Evolutionary conservation across 805 yeast genomes (phyloP).

Genomic region (Ogataea corticis): DNA sequence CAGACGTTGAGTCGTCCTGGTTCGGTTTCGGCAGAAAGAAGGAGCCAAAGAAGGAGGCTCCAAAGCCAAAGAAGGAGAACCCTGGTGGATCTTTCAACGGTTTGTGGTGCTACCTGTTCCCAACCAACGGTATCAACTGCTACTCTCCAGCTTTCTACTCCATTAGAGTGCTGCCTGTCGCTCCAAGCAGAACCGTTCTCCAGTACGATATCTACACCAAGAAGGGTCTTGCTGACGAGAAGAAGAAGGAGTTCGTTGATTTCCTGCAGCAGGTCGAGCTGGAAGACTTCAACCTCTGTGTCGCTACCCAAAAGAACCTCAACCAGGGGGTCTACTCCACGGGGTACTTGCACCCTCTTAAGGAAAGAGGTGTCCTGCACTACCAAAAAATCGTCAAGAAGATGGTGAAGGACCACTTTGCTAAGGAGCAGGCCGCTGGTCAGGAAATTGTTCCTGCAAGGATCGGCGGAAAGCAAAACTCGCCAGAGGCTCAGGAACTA

Average conservation of each 20-base stretch:
- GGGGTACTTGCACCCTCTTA: slow-evolving; percentile 59
- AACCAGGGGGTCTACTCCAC: slow-evolving; percentile 60
- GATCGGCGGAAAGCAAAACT: slow-evolving; percentile 40
- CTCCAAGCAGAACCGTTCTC: slow-evolving; percentile 54
- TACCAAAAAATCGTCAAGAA: slow-evolving; percentile 57
- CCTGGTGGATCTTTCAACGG: slow-evolving; percentile 65
- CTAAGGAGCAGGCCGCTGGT: slow-evolving; percentile 46
- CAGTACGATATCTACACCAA: slow-evolving; percentile 63
- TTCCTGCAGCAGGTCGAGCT: slow-evolving; percentile 61
- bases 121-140: slow-evolving; percentile 62
- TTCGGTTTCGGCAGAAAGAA: slow-evolving; percentile 49
- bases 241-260: slow-evolving; percentile 62
- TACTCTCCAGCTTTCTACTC: slow-evolving; percentile 69
- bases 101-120: slow-evolving; percentile 61
- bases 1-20: slow-evolving; percentile 46
- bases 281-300: slow-evolving; percentile 64
- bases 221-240: slow-evolving; percentile 52
- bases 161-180: slow-evolving; percentile 56
- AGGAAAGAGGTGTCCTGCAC: slow-evolving; percentile 58
- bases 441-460: slow-evolving; percentile 52
- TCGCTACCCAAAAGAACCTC: slow-evolving; percentile 58
- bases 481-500: slow-evolving; percentile 48
- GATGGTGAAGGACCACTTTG: slow-evolving; percentile 57
- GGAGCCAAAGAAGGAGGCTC: slow-evolving; percentile 17
- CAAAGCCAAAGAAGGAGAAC: slow-evolving; percentile 40